Conservation (phyloP, 331 rosid species). For the Stylosanthes scabra region DNA sequence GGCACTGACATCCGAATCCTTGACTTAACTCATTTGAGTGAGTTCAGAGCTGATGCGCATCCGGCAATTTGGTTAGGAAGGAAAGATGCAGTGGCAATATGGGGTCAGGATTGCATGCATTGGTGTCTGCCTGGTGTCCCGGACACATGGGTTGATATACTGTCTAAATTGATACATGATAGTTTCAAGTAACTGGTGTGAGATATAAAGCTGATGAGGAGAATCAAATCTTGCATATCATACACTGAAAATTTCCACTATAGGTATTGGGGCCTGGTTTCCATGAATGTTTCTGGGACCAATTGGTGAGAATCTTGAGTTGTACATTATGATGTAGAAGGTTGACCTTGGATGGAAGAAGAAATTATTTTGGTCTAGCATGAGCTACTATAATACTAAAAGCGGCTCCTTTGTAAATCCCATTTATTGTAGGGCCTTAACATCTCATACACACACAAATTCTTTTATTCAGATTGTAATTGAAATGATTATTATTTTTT, state of each 20-base stretch:
- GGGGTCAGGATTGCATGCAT: slow-evolving; percentile 99
- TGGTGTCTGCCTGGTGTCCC: slow-evolving; percentile 99
- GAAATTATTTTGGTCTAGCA: slow-evolving; percentile 11
- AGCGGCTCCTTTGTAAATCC: slow-evolving; percentile 4
- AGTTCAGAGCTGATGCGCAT: slow-evolving; percentile 93
- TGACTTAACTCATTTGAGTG: slow-evolving; percentile 75
- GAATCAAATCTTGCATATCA: slow-evolving; percentile 9
- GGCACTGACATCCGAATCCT: slow-evolving; percentile 66
- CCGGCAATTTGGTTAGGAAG: slow-evolving; percentile 90
- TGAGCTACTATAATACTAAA: not conserved
- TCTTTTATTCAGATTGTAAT: slow-evolving; percentile 32
- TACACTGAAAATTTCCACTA: slow-evolving; percentile 20
- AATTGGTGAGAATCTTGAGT: slow-evolving; percentile 29
- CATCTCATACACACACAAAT: slow-evolving; percentile 31
- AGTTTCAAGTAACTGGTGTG: slow-evolving; percentile 36
- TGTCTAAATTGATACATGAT: slow-evolving; percentile 57
- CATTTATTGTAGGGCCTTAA: slow-evolving; percentile 5
- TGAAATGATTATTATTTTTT: not conserved
- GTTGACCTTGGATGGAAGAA: slow-evolving; percentile 31
- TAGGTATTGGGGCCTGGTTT: slow-evolving; percentile 18
- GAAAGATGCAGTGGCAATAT: slow-evolving; percentile 83
- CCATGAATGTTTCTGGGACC: slow-evolving; percentile 30
- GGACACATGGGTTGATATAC: slow-evolving; percentile 88
- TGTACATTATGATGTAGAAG: slow-evolving; percentile 30
- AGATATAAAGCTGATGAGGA: slow-evolving; percentile 8